Conservation (phyloP, 2,329 filamentous ascomycete species). For the Curvularia spicifera region DNA sequence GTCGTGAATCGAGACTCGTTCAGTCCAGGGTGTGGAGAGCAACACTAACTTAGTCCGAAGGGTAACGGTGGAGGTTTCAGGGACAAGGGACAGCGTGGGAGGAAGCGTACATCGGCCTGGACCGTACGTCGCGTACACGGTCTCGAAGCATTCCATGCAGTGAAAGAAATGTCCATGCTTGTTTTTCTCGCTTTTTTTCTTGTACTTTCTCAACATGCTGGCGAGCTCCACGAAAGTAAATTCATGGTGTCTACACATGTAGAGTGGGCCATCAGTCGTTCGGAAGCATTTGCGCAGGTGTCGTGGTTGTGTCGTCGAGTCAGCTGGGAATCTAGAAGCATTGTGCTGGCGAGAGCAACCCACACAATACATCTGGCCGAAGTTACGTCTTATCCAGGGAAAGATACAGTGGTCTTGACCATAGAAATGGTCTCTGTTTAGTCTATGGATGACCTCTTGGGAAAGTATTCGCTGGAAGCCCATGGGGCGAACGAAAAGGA, state of each 20-base stretch:
- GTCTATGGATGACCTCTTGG: background rate
- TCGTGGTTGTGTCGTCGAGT: background rate
- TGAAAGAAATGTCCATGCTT: background rate
- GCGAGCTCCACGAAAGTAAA: background rate
- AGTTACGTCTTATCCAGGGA: background rate
- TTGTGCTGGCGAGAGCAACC: background rate
- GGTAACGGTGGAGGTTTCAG: background rate
- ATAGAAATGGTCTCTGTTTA: constrained; percentile 2
- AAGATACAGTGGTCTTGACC: background rate
- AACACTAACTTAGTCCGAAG: background rate
- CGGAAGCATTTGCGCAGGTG: constrained; percentile 3
- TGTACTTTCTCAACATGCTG: background rate
- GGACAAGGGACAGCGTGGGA: background rate
- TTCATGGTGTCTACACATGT: background rate
- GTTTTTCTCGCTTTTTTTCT: background rate
- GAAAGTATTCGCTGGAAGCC: background rate
- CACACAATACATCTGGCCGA: constrained; percentile 3
- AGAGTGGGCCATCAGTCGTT: background rate
- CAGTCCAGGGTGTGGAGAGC: background rate
- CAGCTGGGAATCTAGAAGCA: background rate
- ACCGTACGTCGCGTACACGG: background rate
- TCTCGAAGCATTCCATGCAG: background rate
- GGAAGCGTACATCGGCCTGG: background rate
- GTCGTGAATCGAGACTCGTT: background rate
- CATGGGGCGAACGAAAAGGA: background rate